These are phyloP conservation scores for Penicillium frequentans DNA, from an alignment of 2,329 filamentous ascomycete genomes.

Conservation along the genomic window DNA sequence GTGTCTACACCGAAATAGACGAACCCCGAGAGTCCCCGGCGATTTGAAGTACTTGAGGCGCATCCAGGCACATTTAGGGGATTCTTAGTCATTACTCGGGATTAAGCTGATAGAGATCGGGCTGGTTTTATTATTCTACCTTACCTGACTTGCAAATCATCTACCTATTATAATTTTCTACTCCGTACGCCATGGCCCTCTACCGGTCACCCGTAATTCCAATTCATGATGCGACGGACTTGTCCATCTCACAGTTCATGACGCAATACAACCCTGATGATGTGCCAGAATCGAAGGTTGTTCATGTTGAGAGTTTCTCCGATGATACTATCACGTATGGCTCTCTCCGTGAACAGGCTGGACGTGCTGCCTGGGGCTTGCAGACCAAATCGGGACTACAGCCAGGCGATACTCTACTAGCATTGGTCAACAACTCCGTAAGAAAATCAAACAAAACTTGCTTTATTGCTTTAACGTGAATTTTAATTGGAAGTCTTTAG, in stretches of 20 bases:
- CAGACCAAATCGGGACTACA: constrained; percentile 17
- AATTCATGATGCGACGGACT: constrained; percentile 9
- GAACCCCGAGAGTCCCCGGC: not conserved
- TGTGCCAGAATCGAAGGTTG: constrained; percentile 21
- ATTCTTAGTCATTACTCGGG: not conserved
- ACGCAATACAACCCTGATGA: constrained; percentile 26
- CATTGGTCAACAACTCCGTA: constrained; percentile 26
- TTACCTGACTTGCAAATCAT: no score
- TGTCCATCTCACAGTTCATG: constrained; percentile 27
- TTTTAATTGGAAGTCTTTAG: constrained; percentile 1
- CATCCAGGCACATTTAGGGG: not conserved
- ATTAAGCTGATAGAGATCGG: not conserved
- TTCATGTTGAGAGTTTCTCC: constrained; percentile 27
- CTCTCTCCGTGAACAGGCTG: constrained; percentile 23
- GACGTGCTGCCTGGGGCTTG: constrained; percentile 25
- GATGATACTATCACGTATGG: constrained; percentile 25
- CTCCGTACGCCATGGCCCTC: not conserved
- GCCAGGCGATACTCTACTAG: constrained; percentile 20
- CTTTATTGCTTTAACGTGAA: no score
- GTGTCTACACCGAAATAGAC: not conserved
- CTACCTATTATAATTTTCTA: not conserved
- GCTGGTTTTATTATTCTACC: not conserved
- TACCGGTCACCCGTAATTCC: constrained; percentile 6
- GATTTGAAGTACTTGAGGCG: not conserved
- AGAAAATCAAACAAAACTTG: not conserved